Evolutionary conservation across 2,329 filamentous ascomycete species (phyloP).

Genomic region (Colletotrichum orbiculare): DNA sequence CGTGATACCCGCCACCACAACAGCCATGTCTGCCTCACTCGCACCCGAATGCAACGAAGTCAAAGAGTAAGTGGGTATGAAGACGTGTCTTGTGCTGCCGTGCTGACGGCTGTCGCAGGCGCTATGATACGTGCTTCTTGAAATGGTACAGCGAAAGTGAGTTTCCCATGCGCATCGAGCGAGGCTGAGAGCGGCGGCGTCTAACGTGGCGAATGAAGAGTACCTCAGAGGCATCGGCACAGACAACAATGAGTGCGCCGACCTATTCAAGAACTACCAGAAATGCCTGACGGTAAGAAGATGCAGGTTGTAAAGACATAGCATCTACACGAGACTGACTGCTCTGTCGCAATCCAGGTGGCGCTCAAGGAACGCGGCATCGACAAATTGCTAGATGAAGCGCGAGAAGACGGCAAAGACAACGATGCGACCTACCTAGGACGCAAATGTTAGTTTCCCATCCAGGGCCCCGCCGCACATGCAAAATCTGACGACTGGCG

Average conservation of each 20-base stretch:
- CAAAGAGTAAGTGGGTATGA: conserved; percentile 78
- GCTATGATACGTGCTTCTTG: conserved; percentile 96
- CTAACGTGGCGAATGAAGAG: conserved; percentile 62
- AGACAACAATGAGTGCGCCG: conserved; percentile 84
- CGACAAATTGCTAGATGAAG: conserved; percentile 91
- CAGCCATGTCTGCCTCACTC: conserved; percentile 88
- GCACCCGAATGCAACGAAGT: conserved; percentile 95
- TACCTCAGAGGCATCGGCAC: conserved; percentile 88
- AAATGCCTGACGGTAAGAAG: conserved; percentile 78
- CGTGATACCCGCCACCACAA: background rate
- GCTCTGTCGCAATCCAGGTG: conserved; percentile 62
- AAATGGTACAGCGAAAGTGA: conserved; percentile 99
- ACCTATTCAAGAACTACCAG: conserved; percentile 89
- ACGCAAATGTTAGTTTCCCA: conserved; percentile 51
- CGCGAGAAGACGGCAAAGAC: conserved; percentile 88
- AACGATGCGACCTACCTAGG: conserved; percentile 72
- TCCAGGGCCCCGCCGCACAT: background rate
- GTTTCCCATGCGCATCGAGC: conserved; percentile 44
- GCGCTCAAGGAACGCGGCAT: conserved; percentile 91
- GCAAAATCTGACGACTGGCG: conserved; percentile 20
- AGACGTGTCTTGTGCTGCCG: background rate
- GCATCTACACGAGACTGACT: background rate
- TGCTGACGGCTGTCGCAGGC: conserved; percentile 60
- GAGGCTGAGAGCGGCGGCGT: background rate
- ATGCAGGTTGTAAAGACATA: too few relatives aligned